Evolutionary conservation across 1,139 yeast genomes (phyloP), one percentile per base, ranked within the genome.

Genomic region (Pichia sp.): DNA sequence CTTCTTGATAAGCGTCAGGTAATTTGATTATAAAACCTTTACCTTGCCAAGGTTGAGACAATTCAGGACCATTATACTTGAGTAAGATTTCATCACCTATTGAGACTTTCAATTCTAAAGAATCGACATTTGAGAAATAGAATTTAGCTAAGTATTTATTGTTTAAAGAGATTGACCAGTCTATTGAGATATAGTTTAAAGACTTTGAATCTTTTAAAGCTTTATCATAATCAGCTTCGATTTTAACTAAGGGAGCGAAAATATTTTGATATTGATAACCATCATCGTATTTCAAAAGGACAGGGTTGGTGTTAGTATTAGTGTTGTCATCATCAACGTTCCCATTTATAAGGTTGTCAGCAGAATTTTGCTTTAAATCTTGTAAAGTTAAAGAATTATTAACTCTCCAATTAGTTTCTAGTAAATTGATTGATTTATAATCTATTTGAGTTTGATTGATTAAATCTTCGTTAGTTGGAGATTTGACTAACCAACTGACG

Each of bases 181-280:
- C 68, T 18, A 88, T 84, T 18, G 74, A 71, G 31, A 88, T 74
- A 51, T 79, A 84, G 46, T 82, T 85, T 48, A 84, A 71, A 1
- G 85, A 83, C 55, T 81, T 91, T 2, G 88, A 76, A 57, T 86
- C 96, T 53, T 82, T 84, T 49, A 83, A 62, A 48, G 73, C 73
- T 52, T 73, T 75, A 60, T 86, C 95, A 56, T 77, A 77, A 48
- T 84, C 93, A 1, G 91, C 84, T 61, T 88, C 96, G 31, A 80
- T 62, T 55, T 84, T 74, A 25, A 89, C 81, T 45, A 89, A 66
- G 0, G 96, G 96, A 8, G 85, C 93, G 61, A 83, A 88, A 3
- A 86, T 74, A 44, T 86, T 67, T 61, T 88, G 96, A 60, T 89
- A 88, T 56, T 86, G 89, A 58, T 72, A 82, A 0, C 89, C 95